These are phyloP conservation scores for Setaria italica DNA, from an alignment of 202 grass and related monocot species.

Conservation along the genomic window DNA sequence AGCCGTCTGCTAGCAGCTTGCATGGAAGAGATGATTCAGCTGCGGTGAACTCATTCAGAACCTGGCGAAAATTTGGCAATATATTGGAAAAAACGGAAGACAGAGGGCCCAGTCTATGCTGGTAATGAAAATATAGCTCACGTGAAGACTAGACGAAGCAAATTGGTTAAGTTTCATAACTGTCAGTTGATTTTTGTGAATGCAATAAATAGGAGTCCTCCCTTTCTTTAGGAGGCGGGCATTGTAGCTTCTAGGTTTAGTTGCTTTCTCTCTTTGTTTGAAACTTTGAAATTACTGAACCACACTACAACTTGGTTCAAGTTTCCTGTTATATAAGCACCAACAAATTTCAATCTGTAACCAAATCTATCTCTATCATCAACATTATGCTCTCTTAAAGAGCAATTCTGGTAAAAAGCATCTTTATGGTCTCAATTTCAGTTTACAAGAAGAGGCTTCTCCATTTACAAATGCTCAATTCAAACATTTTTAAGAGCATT, in stretches of 20 bases:
- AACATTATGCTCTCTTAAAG: constrained; percentile 4
- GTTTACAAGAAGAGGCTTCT: constrained; percentile 26
- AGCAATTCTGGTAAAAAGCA: background rate
- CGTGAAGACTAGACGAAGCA: background rate
- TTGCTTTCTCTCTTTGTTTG: constrained; percentile 5
- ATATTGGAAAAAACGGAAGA: constrained; percentile 46
- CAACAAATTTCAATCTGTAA: constrained; percentile 38
- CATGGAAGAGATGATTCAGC: constrained; percentile 67
- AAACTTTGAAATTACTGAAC: constrained; percentile 4
- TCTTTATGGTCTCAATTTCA: constrained; percentile 1
- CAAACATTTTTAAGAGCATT: background rate
- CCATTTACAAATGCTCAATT: background rate
- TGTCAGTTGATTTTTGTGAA: background rate
- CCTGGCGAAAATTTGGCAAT: constrained; percentile 68
- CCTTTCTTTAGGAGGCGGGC: background rate
- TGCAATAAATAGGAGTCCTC: constrained; percentile 6
- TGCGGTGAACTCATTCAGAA: constrained; percentile 92
- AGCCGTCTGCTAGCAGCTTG: constrained; percentile 86
- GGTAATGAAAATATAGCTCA: constrained; percentile 12
- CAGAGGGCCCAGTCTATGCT: background rate
- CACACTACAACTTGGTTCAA: background rate
- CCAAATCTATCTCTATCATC: background rate
- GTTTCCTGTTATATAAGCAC: background rate
- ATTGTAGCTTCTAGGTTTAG: constrained; percentile 20
- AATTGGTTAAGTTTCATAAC: background rate